Percentiles rank a stretch among this genome's conserved stretches.
phyloP scores from a whole-genome alignment of 495 filamentous ascomycete species.

The Tuber melanosporum region DNA sequence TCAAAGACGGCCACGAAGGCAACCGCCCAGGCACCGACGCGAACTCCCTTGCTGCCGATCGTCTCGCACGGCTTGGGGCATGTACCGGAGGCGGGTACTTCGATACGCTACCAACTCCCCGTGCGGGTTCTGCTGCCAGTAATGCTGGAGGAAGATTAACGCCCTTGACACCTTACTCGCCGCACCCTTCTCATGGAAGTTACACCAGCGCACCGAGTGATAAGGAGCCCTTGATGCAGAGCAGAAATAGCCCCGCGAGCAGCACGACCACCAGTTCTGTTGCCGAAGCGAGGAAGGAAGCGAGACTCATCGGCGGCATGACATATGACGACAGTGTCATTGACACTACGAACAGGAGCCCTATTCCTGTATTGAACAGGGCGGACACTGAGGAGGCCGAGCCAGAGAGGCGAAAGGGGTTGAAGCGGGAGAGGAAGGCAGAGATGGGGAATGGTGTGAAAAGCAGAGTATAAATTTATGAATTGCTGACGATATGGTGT shows the following conservation, averaged over 20 bases:
- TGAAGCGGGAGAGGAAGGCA: background rate
- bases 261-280: constrained; percentile 35
- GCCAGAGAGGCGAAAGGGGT: background rate
- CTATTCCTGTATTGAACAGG: constrained; percentile 16
- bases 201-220: constrained; percentile 6
- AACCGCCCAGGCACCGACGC: constrained; percentile 24
- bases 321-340: constrained; percentile 52
- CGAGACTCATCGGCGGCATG: constrained; percentile 53
- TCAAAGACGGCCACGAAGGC: constrained; percentile 42
- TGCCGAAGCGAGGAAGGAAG: constrained; percentile 42
- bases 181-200: background rate
- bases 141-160: constrained; percentile 7
- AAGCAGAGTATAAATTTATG: constrained; percentile 5
- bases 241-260: constrained; percentile 23
- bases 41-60: constrained; percentile 19
- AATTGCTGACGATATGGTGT: background rate
- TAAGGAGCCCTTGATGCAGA: background rate
- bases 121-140: background rate
- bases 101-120: constrained; percentile 13
- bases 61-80: constrained; percentile 22
- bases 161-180: constrained; percentile 3
- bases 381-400: constrained; percentile 12
- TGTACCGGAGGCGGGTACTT: constrained; percentile 29
- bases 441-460: background rate
- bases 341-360: constrained; percentile 49